A percentile compares a stretch with the other conserved stretches of the same genome.
Conservation (phyloP, 768 basidiomycete species). For the Gautieria morchelliformis region DNA sequence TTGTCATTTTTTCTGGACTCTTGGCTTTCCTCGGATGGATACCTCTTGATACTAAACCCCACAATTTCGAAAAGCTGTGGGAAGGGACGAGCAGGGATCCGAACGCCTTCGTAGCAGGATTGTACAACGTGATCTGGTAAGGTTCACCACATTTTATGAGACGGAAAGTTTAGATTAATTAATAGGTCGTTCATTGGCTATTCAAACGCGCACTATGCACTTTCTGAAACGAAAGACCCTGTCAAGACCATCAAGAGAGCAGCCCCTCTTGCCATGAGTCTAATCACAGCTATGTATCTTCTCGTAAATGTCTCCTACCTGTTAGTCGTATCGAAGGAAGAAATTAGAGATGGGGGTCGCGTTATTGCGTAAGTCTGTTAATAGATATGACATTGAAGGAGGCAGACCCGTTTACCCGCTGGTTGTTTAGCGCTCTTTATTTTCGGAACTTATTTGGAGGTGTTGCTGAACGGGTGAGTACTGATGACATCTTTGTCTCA, state of each 20-base stretch:
- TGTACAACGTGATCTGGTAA: conserved; percentile 67
- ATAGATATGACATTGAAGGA: not conserved
- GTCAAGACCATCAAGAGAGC: conserved; percentile 63
- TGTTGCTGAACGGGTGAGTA: conserved; percentile 43
- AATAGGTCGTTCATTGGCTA: conserved; percentile 65
- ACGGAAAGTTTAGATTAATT: not conserved
- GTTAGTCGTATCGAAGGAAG: conserved; percentile 58
- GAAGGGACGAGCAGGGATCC: conserved; percentile 41
- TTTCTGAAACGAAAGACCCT: conserved; percentile 63
- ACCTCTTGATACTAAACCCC: conserved; percentile 21
- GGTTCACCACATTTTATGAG: not conserved
- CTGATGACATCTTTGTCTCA: not conserved
- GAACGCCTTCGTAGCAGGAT: conserved; percentile 53
- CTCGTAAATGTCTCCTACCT: conserved; percentile 67
- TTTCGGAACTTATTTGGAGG: conserved; percentile 67
- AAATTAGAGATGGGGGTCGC: conserved; percentile 53
- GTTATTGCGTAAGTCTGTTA: conserved; percentile 51
- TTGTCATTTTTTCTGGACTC: conserved; percentile 45
- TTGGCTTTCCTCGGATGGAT: conserved; percentile 15
- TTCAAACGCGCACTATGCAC: conserved; percentile 63
- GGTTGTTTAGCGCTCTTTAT: conserved; percentile 45
- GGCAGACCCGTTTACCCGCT: not conserved
- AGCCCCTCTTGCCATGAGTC: conserved; percentile 53
- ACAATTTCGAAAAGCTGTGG: conserved; percentile 54
- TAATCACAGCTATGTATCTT: conserved; percentile 52